Percentiles rank a stretch among this genome's conserved stretches.
These are phyloP conservation scores for Arthrobotrys pseudoclavata DNA, from an alignment of 2,329 filamentous ascomycete species.

Conservation along the genomic window DNA sequence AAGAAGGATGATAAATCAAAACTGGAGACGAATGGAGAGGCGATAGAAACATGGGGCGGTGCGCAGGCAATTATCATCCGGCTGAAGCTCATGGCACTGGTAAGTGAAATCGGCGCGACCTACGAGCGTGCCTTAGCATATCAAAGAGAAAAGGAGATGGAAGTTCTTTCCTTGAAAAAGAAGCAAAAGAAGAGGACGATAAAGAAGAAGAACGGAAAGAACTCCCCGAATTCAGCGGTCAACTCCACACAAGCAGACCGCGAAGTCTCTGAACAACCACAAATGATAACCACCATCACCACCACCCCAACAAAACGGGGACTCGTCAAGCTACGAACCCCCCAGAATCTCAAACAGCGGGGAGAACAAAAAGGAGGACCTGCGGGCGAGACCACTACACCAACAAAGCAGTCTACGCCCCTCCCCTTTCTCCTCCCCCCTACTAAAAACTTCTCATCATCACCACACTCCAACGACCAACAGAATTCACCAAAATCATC, in stretches of 20 bases:
- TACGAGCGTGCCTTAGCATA: neutral
- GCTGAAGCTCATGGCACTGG: slow-evolving; percentile 52
- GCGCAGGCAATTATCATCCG: slow-evolving; percentile 46
- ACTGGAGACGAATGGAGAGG: slow-evolving; percentile 36
- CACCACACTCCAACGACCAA: neutral
- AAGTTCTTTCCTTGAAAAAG: neutral
- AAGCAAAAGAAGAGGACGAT: neutral
- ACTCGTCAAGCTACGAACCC: slow-evolving; percentile 6
- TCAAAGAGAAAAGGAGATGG: neutral
- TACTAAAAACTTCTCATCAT: neutral
- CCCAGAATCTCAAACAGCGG: neutral
- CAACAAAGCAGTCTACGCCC: slow-evolving; percentile 4
- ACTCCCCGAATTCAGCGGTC: neutral
- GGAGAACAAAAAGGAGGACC: neutral
- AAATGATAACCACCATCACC: neutral
- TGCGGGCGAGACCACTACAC: neutral
- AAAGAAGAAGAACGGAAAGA: neutral
- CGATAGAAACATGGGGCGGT: slow-evolving; percentile 45
- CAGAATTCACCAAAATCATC: neutral
- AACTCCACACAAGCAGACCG: neutral
- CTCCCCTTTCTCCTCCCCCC: neutral
- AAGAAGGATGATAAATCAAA: slow-evolving; percentile 38
- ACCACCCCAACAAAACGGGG: slow-evolving; percentile 15
- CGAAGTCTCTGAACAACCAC: neutral
- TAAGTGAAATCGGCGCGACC: slow-evolving; percentile 42